Base-by-base conservation (phyloP, 768 basidiomycete species). In the Russula virescens region DNA sequence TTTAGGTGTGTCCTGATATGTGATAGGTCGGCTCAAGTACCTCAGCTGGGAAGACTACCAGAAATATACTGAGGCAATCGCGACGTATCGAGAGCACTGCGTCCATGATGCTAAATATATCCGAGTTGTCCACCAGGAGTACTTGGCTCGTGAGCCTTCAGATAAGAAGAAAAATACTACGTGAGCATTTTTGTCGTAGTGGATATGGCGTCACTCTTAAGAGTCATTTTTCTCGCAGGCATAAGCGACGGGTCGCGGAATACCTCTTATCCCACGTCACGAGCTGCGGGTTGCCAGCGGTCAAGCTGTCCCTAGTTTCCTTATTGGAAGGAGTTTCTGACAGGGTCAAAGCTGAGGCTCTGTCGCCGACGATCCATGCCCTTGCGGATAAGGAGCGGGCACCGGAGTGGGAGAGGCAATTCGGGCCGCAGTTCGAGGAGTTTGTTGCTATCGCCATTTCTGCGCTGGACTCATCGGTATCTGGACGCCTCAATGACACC, bases 221-320 rank as follows among this genome's bases (percentile, higher is more conserved):
- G 47, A 16, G n/a, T 21, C 25, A 5, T 47, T 19, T 10, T 18
- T 48, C 47, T 16, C 54, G 8, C 38, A 92, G 91, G 58, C 85
- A 86, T 72, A 90, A 84, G 69, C 81, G 82, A 63, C 81, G 85
- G 14, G 75, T 94, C 47, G 69, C 91, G 46, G 91, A 87, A 70
- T 94, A 82, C 72, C 72, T 97, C 0, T 75, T 91, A 7, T 94
- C 94, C 1, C 95, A 98, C 71, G 78, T 88, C 65, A 79, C 80
- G 51, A 80, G 83, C 5, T 81, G 88, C 65, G 73, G 77, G 2
- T 70, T 81, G 3, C 72, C 81, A 2, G 61, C 68, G 1, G 78
- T 81, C 19, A 83, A 85, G 63, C 69, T 82, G 13, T 70, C 75
- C 13, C 73, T 98, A 0, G 77, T 98, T 19, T 74, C 66, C 5